Conservation (phyloP, 179 eudicot genomes). For the Spergularia azorica region DNA sequence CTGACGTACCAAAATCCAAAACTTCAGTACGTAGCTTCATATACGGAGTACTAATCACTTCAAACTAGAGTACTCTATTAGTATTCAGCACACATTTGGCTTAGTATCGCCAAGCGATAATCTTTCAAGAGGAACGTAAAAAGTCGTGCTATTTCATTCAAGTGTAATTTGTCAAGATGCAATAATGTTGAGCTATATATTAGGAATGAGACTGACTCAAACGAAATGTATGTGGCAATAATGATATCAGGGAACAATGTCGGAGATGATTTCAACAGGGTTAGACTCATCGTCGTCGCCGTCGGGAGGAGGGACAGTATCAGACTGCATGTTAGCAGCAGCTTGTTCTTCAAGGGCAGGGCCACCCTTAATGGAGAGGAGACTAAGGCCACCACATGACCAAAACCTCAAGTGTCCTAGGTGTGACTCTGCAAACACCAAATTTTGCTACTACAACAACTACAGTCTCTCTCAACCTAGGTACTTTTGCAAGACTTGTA, state of each 20-base stretch:
- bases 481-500: constrained; percentile 91
- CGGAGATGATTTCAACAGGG: constrained; percentile 49
- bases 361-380: constrained; percentile 56
- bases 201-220: not conserved
- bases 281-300: constrained; percentile 68
- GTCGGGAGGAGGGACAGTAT: constrained; percentile 35
- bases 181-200: too few species aligned
- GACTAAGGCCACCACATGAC: constrained; percentile 82
- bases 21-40: too few species aligned
- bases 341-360: constrained; percentile 42
- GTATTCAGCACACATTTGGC: too few species aligned
- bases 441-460: constrained; percentile 95
- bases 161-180: too few species aligned
- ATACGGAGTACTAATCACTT: too few species aligned
- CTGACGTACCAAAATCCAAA: too few species aligned
- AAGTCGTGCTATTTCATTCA: too few species aligned
- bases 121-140: too few species aligned
- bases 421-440: constrained; percentile 87
- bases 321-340: constrained; percentile 56
- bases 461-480: constrained; percentile 86
- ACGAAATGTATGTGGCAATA: not conserved
- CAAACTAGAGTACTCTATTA: too few species aligned
- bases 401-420: constrained; percentile 76
- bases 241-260: constrained; percentile 54
- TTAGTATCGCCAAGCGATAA: too few species aligned